Base-by-base conservation (phyloP, 2,329 filamentous ascomycete species). In the Helotiales sp. region DNA sequence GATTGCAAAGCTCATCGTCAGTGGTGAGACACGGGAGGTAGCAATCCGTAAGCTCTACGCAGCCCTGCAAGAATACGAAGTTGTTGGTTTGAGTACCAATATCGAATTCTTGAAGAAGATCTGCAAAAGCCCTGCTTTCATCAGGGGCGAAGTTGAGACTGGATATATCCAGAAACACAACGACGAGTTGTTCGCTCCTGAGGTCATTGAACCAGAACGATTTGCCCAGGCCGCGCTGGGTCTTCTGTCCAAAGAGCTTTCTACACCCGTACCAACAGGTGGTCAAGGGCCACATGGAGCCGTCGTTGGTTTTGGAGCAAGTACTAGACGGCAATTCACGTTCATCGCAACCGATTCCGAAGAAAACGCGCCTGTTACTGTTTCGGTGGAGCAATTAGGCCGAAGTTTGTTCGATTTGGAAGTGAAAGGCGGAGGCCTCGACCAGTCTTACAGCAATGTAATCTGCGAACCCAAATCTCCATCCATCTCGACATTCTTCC, bases 1-100 rank as follows among this genome's bases (percentile, higher is more conserved):
- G 96, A 97, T 99, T 72, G 93, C 96, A 52, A 99, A 99, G 81
- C 86, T 99, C 61, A 99, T 99, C 73, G 93, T 98, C 6, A 88
- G 92, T 66, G 96, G 92, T 0, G 86, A 88, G 17, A 91, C 91
- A 65, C 87, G 96, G 67, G 87, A 91, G 77, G 90, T 91, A 28
- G 93, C 94, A 3, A 90, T 99, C 59, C 89, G 92, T 66, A 96
- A 93, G 78, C 84, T 99, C 67, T 88, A 89, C 43, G 83, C 89
- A 3, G 94, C 96, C 0, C 82, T 99, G 11, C 90, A 93, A 71
- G 86, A 93, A 57, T 99, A 98, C 77, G 93, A 99, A 79, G 89
- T 99, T 11, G 96, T 95, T 2, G 96, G 96, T 0, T 87, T 96
- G 7, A 91, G 92, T 76, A 99, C 96, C 6, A 99, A 99, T 77